Conservation (phyloP, 441 rosid species). For the Bruguiera hainesii region DNA sequence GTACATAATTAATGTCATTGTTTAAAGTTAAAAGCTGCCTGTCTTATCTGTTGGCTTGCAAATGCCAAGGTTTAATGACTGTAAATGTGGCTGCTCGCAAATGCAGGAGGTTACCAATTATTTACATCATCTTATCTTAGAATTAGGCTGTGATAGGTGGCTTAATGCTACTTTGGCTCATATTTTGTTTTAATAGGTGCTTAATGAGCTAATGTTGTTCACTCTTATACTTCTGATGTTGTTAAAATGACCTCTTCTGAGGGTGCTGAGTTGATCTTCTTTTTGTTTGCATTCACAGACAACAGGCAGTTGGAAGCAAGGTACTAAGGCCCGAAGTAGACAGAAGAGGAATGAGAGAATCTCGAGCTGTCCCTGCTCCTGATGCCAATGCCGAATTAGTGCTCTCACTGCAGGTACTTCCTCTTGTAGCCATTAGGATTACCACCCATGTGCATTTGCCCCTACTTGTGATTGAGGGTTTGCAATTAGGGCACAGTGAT, state of each 20-base stretch:
- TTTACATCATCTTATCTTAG: not conserved
- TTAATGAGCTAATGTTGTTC: slow-evolving; percentile 5
- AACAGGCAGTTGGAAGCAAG: slow-evolving; percentile 59
- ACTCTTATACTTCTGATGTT: not conserved
- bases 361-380: slow-evolving; percentile 95
- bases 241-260: slow-evolving; percentile 1
- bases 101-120: not conserved
- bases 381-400: slow-evolving; percentile 94
- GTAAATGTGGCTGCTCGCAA: not conserved
- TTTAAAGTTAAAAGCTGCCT: not conserved
- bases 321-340: slow-evolving; percentile 65
- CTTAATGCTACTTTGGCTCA: not conserved
- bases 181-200: slow-evolving; percentile 1
- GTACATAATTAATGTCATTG: not conserved
- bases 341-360: slow-evolving; percentile 70
- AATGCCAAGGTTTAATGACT: not conserved
- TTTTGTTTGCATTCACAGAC: slow-evolving; percentile 34
- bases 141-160: slow-evolving; percentile 1
- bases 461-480: not conserved
- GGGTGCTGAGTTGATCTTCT: slow-evolving; percentile 5
- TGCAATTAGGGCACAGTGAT: not conserved
- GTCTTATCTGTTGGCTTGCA: not conserved
- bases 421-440: not conserved
- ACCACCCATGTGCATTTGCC: not conserved
- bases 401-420: slow-evolving; percentile 75